A percentile compares a stretch with the other conserved stretches of the same genome.
Conservation (phyloP, 1,284 basidiomycete genomes). For the Boletus smithii region DNA sequence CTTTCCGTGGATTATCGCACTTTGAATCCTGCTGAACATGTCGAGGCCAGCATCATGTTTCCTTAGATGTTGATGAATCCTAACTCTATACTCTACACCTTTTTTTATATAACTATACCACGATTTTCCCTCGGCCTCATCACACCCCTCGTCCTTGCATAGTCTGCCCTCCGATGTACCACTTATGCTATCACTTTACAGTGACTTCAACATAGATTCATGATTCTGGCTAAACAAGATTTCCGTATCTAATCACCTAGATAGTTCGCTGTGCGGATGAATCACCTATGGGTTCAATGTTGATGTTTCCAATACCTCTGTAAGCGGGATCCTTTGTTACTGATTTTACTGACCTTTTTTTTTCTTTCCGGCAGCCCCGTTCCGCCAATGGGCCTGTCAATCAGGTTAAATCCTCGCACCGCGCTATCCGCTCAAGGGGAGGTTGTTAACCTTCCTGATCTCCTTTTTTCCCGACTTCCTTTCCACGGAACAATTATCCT, state of each 20-base stretch:
- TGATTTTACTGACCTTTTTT: constrained; percentile 20
- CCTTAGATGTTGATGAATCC: constrained; percentile 23
- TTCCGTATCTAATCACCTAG: constrained; percentile 27
- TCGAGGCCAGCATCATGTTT: constrained; percentile 18
- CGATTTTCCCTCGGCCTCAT: constrained; percentile 10
- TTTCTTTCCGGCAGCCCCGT: constrained; percentile 11
- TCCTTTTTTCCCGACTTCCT: background rate
- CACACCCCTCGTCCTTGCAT: constrained; percentile 25
- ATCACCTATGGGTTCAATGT: constrained; percentile 12
- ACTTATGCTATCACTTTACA: constrained; percentile 19
- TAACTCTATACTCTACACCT: constrained; percentile 29
- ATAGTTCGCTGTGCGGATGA: constrained; percentile 20
- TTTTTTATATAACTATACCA: constrained; percentile 29
- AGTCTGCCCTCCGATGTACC: constrained; percentile 32
- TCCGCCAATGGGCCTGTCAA: background rate
- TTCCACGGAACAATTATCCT: constrained; percentile 1
- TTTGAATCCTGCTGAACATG: constrained; percentile 10
- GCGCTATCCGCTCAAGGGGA: background rate
- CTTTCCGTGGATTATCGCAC: constrained; percentile 10
- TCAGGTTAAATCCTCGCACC: background rate
- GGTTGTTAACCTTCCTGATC: constrained; percentile 1
- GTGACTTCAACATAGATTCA: constrained; percentile 29
- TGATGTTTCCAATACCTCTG: constrained; percentile 12
- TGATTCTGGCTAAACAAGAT: constrained; percentile 19
- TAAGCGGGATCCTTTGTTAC: constrained; percentile 23